A percentile compares a stretch with the other conserved stretches of the same genome.
Evolutionary conservation across 2,329 filamentous ascomycete genomes (phyloP).

Genomic region (Verticillium longisporum): DNA sequence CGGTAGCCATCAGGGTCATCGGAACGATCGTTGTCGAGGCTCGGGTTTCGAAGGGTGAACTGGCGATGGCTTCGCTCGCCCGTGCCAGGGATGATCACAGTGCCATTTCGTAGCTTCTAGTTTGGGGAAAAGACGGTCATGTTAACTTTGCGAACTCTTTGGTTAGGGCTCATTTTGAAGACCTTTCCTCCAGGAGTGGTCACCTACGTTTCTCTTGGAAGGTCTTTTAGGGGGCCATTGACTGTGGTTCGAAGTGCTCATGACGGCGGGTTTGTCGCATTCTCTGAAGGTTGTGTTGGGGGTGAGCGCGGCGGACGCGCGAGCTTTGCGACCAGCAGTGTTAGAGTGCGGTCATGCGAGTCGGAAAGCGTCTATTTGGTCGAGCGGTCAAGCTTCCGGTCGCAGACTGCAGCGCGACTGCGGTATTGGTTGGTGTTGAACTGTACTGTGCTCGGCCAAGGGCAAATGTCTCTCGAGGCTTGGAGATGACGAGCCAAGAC

Average conservation of each 20-base stretch:
- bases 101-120: slow-evolving; percentile 74
- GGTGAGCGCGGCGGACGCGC: neutral
- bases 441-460: neutral
- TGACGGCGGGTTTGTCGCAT: slow-evolving; percentile 10
- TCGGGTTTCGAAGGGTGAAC: slow-evolving; percentile 64
- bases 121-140: slow-evolving; percentile 1
- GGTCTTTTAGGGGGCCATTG: slow-evolving; percentile 34
- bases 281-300: neutral
- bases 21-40: slow-evolving; percentile 20
- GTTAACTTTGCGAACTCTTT: neutral
- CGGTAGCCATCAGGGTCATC: slow-evolving; percentile 22
- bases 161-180: neutral
- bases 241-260: slow-evolving; percentile 11
- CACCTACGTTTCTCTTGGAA: slow-evolving; percentile 38
- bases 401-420: neutral
- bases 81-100: slow-evolving; percentile 78
- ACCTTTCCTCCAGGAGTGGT: neutral
- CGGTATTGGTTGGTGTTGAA: neutral
- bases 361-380: neutral
- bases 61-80: slow-evolving; percentile 76
- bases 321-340: neutral
- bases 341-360: neutral
- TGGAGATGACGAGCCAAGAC: neutral
- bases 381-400: neutral
- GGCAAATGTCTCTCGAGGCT: neutral